These are phyloP conservation scores for Neonothopanus nambi DNA, from an alignment of 1,284 basidiomycete genomes.

Conservation along the genomic window DNA sequence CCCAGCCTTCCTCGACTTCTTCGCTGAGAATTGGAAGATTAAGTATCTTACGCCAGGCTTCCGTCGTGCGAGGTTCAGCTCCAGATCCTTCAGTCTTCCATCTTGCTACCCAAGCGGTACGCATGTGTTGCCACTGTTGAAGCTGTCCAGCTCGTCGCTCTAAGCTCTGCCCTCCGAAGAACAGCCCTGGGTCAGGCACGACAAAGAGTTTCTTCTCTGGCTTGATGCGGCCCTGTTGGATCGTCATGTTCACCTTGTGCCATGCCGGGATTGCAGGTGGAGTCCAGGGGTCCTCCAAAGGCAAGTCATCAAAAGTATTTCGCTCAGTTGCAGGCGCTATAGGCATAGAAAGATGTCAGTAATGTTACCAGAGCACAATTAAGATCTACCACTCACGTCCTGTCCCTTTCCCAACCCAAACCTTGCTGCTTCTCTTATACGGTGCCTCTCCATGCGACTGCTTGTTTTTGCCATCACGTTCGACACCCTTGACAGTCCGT, in stretches of 20 bases:
- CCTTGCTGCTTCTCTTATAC: background rate
- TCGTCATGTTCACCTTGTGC: background rate
- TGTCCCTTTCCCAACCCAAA: background rate
- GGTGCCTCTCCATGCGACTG: too few species aligned
- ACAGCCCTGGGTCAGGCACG: background rate
- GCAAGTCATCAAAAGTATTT: background rate
- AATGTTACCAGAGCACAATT: background rate
- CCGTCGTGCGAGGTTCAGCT: background rate
- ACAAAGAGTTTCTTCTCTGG: background rate
- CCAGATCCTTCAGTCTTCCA: background rate
- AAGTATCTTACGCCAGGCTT: conserved; percentile 6
- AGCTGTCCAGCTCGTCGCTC: background rate
- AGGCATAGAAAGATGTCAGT: too few species aligned
- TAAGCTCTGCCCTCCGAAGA: background rate
- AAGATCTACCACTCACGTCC: too few species aligned
- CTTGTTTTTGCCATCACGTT: background rate
- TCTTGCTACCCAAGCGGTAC: background rate
- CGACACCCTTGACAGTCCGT: too few species aligned
- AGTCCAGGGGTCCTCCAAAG: too few species aligned
- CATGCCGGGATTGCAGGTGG: background rate
- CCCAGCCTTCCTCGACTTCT: background rate
- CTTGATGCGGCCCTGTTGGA: background rate
- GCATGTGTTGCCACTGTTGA: background rate
- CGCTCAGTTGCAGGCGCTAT: background rate
- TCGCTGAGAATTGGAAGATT: too few species aligned